Evolutionary conservation across 2,329 filamentous ascomycete genomes (phyloP).

Genomic region (Cladophialophora bantiana): DNA sequence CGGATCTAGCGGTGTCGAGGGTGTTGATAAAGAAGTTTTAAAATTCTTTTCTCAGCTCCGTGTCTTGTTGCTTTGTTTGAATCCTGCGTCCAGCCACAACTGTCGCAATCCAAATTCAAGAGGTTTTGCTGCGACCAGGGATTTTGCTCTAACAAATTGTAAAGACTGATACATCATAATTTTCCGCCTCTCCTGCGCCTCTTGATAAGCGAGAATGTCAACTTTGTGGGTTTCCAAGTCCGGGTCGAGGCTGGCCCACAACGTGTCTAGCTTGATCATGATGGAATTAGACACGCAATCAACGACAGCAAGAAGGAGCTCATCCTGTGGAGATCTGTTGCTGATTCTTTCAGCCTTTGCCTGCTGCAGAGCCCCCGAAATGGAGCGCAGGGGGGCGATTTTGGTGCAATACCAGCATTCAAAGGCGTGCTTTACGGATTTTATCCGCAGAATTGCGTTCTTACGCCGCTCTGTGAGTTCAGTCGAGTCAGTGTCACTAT

Average conservation of each 20-base stretch:
- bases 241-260: background rate
- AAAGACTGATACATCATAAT: conserved; percentile 2
- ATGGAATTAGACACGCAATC: conserved; percentile 17
- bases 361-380: background rate
- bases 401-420: conserved; percentile 23
- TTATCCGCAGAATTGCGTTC: background rate
- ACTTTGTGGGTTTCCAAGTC: background rate
- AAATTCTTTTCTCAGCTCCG: background rate
- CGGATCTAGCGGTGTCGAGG: background rate
- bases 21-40: background rate
- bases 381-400: background rate
- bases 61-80: background rate
- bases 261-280: conserved; percentile 14
- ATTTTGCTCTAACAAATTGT: conserved; percentile 11
- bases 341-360: background rate
- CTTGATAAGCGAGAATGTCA: background rate
- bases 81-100: conserved; percentile 12
- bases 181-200: conserved; percentile 4
- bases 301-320: conserved; percentile 14
- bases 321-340: background rate
- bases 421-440: conserved; percentile 9
- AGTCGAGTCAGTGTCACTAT: background rate
- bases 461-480: conserved; percentile 5
- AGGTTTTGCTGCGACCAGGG: conserved; percentile 18
- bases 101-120: conserved; percentile 22